These are phyloP conservation scores for Apiospora arundinis DNA, from an alignment of 2,329 filamentous ascomycete genomes.

Conservation along the genomic window DNA sequence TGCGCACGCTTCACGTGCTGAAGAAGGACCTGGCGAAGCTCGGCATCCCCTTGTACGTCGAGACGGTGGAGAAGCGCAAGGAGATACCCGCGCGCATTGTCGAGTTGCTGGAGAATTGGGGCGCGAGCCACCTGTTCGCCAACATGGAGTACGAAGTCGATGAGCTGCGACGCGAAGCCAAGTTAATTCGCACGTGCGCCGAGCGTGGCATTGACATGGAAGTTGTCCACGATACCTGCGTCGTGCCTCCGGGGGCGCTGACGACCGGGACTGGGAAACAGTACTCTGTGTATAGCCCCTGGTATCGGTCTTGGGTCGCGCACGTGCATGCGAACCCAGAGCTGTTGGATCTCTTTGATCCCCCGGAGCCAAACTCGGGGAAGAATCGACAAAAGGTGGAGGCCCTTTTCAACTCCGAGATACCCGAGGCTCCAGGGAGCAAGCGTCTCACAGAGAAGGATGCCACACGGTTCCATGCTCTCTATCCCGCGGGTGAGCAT, in stretches of 20 bases:
- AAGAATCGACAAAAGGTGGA: conserved; percentile 44
- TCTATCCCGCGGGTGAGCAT: conserved; percentile 80
- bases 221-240: conserved; percentile 81
- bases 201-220: conserved; percentile 71
- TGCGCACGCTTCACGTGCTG: conserved; percentile 73
- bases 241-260: conserved; percentile 77
- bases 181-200: conserved; percentile 65
- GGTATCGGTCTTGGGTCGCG: conserved; percentile 78
- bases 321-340: conserved; percentile 74
- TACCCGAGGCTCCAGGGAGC: conserved; percentile 67
- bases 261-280: conserved; percentile 74
- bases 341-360: conserved; percentile 66
- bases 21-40: conserved; percentile 70
- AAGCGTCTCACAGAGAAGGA: conserved; percentile 68
- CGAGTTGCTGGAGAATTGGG: conserved; percentile 73
- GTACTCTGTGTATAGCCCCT: conserved; percentile 85
- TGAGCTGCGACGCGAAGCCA: conserved; percentile 79
- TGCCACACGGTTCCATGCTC: conserved; percentile 57
- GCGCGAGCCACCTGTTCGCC: conserved; percentile 75
- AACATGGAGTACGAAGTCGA: conserved; percentile 95
- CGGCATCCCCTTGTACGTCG: conserved; percentile 79
- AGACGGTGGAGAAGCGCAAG: conserved; percentile 71
- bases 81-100: conserved; percentile 66
- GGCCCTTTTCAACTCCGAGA: conserved; percentile 58
- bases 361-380: conserved; percentile 61